A percentile compares a stretch with the other conserved stretches of the same genome.
Evolutionary conservation across 129 eudicot species (phyloP).

Genomic region (Flaveria brownii): DNA sequence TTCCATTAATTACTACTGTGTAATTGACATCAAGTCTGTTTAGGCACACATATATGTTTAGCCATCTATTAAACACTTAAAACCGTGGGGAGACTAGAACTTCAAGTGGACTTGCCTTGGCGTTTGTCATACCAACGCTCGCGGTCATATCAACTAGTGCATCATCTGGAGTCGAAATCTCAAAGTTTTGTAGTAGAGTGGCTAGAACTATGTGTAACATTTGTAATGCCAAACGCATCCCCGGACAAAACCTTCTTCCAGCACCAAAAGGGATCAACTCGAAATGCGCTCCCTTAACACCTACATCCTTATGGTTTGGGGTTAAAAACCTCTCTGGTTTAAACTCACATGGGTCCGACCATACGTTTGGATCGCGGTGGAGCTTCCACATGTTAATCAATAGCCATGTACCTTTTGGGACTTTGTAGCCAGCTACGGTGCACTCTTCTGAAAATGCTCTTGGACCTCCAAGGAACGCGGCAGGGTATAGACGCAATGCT

Average conservation of each 20-base stretch:
- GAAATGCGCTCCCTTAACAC: neutral
- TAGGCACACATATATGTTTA: neutral
- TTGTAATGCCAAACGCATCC: neutral
- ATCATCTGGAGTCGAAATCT: constrained; percentile 15
- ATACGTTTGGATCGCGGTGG: constrained; percentile 3
- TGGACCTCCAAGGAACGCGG: constrained; percentile 15
- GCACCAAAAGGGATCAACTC: constrained; percentile 28
- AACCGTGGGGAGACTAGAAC: constrained; percentile 10
- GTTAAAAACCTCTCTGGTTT: constrained; percentile 3
- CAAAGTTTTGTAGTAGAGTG: constrained; percentile 19
- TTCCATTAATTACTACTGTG: neutral
- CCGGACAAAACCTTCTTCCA: constrained; percentile 24
- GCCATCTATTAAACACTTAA: neutral
- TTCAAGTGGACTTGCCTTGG: constrained; percentile 15
- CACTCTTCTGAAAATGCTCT: constrained; percentile 4
- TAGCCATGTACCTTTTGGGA: constrained; percentile 12
- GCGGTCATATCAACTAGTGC: constrained; percentile 18
- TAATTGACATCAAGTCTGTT: neutral
- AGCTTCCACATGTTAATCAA: constrained; percentile 14
- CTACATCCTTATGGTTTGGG: neutral
- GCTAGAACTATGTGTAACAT: constrained; percentile 26
- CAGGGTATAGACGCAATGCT: constrained; percentile 11
- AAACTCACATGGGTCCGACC: neutral
- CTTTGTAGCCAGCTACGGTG: constrained; percentile 9
- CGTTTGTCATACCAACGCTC: constrained; percentile 3